Percentiles rank a stretch among this genome's conserved stretches.
phyloP scores from a whole-genome alignment of 164 flowering plant genomes.

The Euptelea pleiosperma region DNA sequence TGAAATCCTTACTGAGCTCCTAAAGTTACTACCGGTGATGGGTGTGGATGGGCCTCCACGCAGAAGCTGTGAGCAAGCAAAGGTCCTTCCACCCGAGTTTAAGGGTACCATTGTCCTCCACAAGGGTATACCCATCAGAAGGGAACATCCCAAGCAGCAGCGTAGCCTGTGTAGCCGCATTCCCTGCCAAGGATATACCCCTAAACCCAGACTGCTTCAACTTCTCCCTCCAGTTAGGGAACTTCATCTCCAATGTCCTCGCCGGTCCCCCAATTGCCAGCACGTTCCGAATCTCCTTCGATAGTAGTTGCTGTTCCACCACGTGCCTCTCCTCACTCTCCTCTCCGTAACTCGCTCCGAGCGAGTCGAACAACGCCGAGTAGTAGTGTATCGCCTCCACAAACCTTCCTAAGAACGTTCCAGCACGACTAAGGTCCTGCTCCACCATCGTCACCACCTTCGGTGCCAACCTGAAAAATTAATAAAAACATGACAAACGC shows the following conservation, averaged over 20 bases:
- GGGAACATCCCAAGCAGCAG: conserved; percentile 93
- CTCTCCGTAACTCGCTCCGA: conserved; percentile 92
- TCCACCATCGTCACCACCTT: conserved; percentile 97
- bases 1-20: too few species aligned
- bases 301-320: conserved; percentile 90
- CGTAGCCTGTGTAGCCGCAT: conserved; percentile 92
- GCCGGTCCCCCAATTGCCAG: conserved; percentile 80
- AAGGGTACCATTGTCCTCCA: conserved; percentile 89
- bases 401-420: conserved; percentile 80
- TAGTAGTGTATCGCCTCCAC: conserved; percentile 98
- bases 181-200: conserved; percentile 79
- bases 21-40: too few species aligned
- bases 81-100: conserved; percentile 99
- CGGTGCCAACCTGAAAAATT: conserved; percentile 75
- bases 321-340: conserved; percentile 94
- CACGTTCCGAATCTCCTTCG: conserved; percentile 71
- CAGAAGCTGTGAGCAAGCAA: conserved; percentile 92
- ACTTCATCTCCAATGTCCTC: conserved; percentile 67
- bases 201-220: conserved; percentile 76
- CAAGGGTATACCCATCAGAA: conserved; percentile 82
- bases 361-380: conserved; percentile 93
- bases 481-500: too few species aligned
- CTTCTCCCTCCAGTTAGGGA: conserved; percentile 88
- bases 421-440: conserved; percentile 90
- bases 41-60: conserved; percentile 71